Evolutionary conservation across 495 filamentous ascomycete genomes (phyloP), one percentile per base, ranked within the genome.

Genomic region (Cercophora samala): DNA sequence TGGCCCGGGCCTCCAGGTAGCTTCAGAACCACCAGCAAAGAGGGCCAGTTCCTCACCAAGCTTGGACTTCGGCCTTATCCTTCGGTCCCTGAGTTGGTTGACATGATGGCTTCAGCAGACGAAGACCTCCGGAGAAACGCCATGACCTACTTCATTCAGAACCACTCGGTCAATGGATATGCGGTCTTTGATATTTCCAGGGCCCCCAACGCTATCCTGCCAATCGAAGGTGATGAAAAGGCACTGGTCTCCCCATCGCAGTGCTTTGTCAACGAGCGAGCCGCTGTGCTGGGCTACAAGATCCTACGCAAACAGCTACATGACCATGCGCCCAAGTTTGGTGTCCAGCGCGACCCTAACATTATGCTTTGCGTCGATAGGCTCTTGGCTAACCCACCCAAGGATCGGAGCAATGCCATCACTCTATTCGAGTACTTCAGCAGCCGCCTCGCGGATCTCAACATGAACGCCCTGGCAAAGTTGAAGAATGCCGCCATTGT

Each of bases 341-440:
- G 93, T 1, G 93, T 99, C 3, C 83, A 82, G 25, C 72, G 84
- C 22, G 91, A 98, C 76, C 95, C 95, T 0, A 86, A 87, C 0
- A 88, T 99, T 65, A 77, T 80, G 1, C 86, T 89, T 24, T 96
- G 92, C 69, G 83, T 93, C 11, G 85, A 89, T 24, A 80, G 80
- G 54, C 82, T 98, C 23, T 76, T 93, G 11, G 81, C 82, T 4
- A 84, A 84, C 9, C 93, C 94, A 26, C 93, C 95, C 0, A 77
- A 79, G 63, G 88, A 81, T 24, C 80, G 81, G 24, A 77, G 78
- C 24, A 85, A 88, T 62, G 94, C 94, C 0, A 82, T 86, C 32
- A 81, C 85, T 5, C 70, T 92, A 19, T 99, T 96, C 74, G 82
- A 84, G 52, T 98, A 99, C 70, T 86, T 99, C 71, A 84, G 90